Base-by-base conservation (phyloP, 257 asterid genomes). In the Solanum virginianum region DNA sequence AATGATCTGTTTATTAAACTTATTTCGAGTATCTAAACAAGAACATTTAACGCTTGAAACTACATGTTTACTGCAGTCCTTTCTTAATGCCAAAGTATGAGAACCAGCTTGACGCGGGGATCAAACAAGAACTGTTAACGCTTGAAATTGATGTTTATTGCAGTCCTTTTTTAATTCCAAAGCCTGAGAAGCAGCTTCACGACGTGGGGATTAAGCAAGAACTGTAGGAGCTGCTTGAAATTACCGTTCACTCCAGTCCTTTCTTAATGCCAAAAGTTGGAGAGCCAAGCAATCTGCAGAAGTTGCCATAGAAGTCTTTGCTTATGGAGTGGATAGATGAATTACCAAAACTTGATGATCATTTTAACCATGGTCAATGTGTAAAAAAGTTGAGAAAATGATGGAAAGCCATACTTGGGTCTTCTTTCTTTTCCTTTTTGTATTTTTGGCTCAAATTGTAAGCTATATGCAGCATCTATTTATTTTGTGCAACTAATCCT, bases 111-210 rank as follows among this genome's bases (percentile, higher is more conserved):
- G 75, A 32, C 9, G 26, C 9, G 56, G 57, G 84, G 24, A 62
- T 62, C 65, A 62, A 81, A 41, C 84, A 59, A 56, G 84, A 62
- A 41, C 18, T 81, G 63, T 77, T 77, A 26, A 77, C 63, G 24
- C 63, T 77, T 77, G 82, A 79, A 26, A 53, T 79, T 53, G 59
- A 55, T 53, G 83, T 41, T 59, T 18, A 24, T 60, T 84, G 84
- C 87, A 75, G 84, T 84, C 87, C 29, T 84, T 84, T 18, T 62
- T 84, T 59, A 81, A 81, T 59, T 43, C 84, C 26, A 75, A 63
- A 57, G 41, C 69, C 17, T 81, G 84, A 81, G 75, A 81, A 24
- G 22, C 43, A 26, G 57, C 57, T 81, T 81, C 32, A 36, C 41
- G 24, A 56, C 14, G 10, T 4, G 26, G 59, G 84, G 56, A 47